phyloP scores from a whole-genome alignment of 257 asterid species.

The Rhazya stricta region DNA sequence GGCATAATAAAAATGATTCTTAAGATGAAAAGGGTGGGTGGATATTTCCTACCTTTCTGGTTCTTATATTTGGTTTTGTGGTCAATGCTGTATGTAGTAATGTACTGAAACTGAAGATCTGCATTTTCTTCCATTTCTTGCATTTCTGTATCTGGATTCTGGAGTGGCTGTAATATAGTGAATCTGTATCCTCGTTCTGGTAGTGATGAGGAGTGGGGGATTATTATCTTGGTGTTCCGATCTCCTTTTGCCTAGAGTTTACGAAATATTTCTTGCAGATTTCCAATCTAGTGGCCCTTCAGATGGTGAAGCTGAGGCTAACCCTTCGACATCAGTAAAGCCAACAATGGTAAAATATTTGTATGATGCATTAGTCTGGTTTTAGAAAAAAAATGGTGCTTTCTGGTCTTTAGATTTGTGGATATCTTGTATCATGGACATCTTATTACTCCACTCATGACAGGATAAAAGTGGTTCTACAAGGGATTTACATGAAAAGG shows the following conservation, averaged over 20 bases:
- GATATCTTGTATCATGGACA: not conserved
- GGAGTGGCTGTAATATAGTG: not conserved
- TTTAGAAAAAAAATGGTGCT: not conserved
- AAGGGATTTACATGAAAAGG: conserved; percentile 33
- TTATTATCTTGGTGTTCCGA: not conserved
- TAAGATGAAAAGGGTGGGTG: not conserved
- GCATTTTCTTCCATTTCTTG: not conserved
- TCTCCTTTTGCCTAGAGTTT: not conserved
- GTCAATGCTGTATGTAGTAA: not conserved
- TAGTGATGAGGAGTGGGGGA: not conserved
- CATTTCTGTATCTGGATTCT: not conserved
- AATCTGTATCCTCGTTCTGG: not conserved
- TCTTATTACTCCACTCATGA: not conserved
- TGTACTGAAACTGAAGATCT: not conserved
- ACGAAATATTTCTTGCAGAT: conserved; percentile 31
- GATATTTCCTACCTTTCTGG: not conserved
- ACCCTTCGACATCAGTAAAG: conserved; percentile 32
- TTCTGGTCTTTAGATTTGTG: not conserved
- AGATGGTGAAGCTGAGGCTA: conserved; percentile 45
- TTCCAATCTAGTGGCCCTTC: conserved; percentile 33
- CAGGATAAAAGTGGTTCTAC: conserved; percentile 41
- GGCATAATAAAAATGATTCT: not conserved
- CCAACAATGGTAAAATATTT: conserved; percentile 18
- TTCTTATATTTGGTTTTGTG: not conserved
- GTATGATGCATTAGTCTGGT: not conserved